Base-by-base conservation (phyloP, 2,329 filamentous ascomycete species). In the Microcyclospora tardicrescens region DNA sequence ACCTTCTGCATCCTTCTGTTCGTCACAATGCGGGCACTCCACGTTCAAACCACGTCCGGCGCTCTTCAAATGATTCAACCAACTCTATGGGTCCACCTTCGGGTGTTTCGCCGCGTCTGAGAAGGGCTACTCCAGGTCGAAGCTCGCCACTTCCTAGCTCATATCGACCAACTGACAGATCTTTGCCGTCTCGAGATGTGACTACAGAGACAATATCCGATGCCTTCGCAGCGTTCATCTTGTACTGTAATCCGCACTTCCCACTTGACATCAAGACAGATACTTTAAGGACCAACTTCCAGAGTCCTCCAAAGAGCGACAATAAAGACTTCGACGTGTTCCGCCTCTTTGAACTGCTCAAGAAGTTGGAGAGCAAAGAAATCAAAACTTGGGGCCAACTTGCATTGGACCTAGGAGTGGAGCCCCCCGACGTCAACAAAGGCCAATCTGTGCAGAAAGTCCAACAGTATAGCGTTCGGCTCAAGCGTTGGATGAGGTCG, bases 401-500 rank as follows among this genome's bases (percentile, higher is more conserved):
- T 49, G 87, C 84, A 1, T 73, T 87, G 38, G 81, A 81, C 52
- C 67, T 95, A n/a, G 87, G 89, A 9, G 89, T 94, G 12, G 84
- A 93, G 53, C 81, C 81, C 2, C 85, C 86, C 2, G 81, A 84
- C 43, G 68, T 77, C 16, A 77, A 81, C 42, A 91, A 89, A 58
- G 83, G 84, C 16, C 57, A 58, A 35, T 93, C 85, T 58, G 79
- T 82, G 2, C 89, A 95, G 57, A 94, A 94, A 60, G 81, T 95
- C 41, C 85, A 93, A 58, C 87, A 95, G 59, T 95, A 94, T 66
- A 85, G 84, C 33, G 87, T 95, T 34, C 75, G 87, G 42, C 65
- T 95, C 41, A 95, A 95, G 43, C 79, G 89, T 55, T 95, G 87
- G 87, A 91, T 95, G 84, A 84, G 85, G 57, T 87, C 86, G 5